These are phyloP conservation scores for Nannochloropsis granulata DNA, from an alignment of 108 stramenopile genomes.

Conservation along the genomic window DNA sequence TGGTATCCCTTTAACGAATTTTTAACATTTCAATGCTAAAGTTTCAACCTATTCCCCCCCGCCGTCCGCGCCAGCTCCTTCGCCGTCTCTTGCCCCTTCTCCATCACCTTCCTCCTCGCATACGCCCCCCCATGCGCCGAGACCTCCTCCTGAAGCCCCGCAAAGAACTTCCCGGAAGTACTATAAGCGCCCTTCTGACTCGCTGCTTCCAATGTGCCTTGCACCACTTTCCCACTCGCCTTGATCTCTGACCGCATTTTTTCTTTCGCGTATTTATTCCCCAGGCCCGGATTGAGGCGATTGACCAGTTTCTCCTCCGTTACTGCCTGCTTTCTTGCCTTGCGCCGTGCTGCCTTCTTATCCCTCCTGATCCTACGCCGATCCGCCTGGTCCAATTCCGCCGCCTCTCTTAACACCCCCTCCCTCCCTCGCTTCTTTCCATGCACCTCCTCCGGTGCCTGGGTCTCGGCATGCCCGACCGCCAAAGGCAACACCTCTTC, in stretches of 20 bases:
- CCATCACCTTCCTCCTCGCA: not conserved
- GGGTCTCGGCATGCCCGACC: slow-evolving; percentile 64
- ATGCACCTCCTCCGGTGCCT: slow-evolving; percentile 88
- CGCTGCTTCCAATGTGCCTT: slow-evolving; percentile 43
- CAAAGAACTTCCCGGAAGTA: slow-evolving; percentile 76
- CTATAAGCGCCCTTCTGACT: slow-evolving; percentile 49
- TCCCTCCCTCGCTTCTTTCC: slow-evolving; percentile 66
- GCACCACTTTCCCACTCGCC: slow-evolving; percentile 56
- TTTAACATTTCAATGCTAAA: too few relatives aligned
- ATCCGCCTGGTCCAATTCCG: slow-evolving; percentile 70
- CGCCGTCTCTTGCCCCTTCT: not conserved
- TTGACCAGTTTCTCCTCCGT: slow-evolving; percentile 75
- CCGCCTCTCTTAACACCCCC: slow-evolving; percentile 62
- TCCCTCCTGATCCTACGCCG: slow-evolving; percentile 63
- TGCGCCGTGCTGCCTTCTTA: slow-evolving; percentile 76
- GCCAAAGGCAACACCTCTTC: slow-evolving; percentile 86
- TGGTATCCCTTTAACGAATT: too few relatives aligned
- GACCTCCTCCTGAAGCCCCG: slow-evolving; percentile 63
- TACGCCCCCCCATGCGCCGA: not conserved
- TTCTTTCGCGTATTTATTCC: slow-evolving; percentile 84
- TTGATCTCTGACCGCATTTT: slow-evolving; percentile 66
- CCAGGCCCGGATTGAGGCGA: slow-evolving; percentile 70
- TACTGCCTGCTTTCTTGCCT: slow-evolving; percentile 61
- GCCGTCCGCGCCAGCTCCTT: not conserved
- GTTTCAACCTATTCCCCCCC: too few relatives aligned